Base-by-base conservation (phyloP, 306 rosid genomes). In the Cajanus cajan region DNA sequence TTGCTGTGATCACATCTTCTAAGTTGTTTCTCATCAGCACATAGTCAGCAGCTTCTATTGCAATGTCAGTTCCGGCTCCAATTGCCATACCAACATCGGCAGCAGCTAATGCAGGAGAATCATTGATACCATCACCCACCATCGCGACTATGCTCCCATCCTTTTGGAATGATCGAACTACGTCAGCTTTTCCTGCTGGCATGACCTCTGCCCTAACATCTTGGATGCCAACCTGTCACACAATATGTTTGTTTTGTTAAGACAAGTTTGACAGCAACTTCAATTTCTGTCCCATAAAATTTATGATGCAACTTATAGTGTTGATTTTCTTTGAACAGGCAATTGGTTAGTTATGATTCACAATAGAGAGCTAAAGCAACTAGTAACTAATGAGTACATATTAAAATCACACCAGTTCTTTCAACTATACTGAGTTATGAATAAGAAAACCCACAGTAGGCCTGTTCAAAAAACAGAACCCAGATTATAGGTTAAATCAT, bases 101-200 rank as follows among this genome's bases (percentile, higher is more conserved):
- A 54, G 97, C 98, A 58, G 97, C 99, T 74, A 95, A 80, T 33
- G 98, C 99, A 0, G 99, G 99, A 61, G 99, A 95, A 69, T 95
- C 99, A 11, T 93, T 95, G 88, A 95, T 93, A 5, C 99, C 99
- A 22, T 95, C 99, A 11, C 99, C 99, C 68, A 95, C 99, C 99
- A 93, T 95, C 16, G 99, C 99, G 41, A 95, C 98, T 52, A 73
- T 68, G 81, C 92, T 89, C 82, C 99, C 97, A 75, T 91, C 89
- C n/a, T 82, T 87, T 68, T 95, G 98, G 70, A 95, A 93, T 14
- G 90, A 91, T 2, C 81, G 89, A 14, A 95, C 76, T 22, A 87
- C 95, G 15, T 93, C 96, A 0, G 97, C 99, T 84, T 95, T 95
- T 83, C 98, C 99, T 0, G 97, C 97, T 0, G 99, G 99, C 99